Evolutionary conservation across 2,329 filamentous ascomycete species (phyloP), one percentile per base, ranked within the genome.

Genomic region (Periconia digitata): DNA sequence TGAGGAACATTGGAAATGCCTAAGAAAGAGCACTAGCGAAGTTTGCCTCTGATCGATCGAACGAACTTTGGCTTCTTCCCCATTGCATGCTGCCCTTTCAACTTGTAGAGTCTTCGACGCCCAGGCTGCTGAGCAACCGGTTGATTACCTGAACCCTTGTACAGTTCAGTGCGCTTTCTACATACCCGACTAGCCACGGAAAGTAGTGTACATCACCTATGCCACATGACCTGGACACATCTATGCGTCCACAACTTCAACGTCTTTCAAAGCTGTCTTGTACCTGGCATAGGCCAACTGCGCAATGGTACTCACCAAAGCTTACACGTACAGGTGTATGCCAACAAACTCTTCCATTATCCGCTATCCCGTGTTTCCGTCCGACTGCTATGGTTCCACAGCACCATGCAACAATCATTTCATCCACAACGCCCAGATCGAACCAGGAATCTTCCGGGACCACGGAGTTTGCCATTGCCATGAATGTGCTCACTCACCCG

Each of bases 141-240:
- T 46, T 63, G 59, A 63, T 56, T 63, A 55, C 49, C 38, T 43
- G 34, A 37, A 52, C 39, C 50, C 47, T 29, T 45, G 44, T 38
- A 44, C 54, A 54, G 59, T 47, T 58, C 59, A 55, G 46, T 53
- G 37, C 54, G n/a, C n/a, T n/a, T n/a, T n/a, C n/a, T n/a, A n/a
- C n/a, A n/a, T n/a, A n/a, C n/a, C n/a, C n/a, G n/a, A n/a, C n/a
- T n/a, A n/a, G n/a, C n/a, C n/a, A n/a, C n/a, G n/a, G n/a, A n/a
- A n/a, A n/a, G n/a, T n/a, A n/a, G n/a, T n/a, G n/a, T n/a, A n/a
- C n/a, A n/a, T n/a, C n/a, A n/a, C n/a, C n/a, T n/a, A n/a, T n/a
- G n/a, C n/a, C n/a, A n/a, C n/a, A n/a, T n/a, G n/a, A n/a, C n/a
- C n/a, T n/a, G n/a, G n/a, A n/a, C n/a, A n/a, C n/a, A n/a, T n/a